A percentile compares a stretch with the other conserved stretches of the same genome.
phyloP scores from a whole-genome alignment of 441 rosid species.

The Corymbia calophylla region DNA sequence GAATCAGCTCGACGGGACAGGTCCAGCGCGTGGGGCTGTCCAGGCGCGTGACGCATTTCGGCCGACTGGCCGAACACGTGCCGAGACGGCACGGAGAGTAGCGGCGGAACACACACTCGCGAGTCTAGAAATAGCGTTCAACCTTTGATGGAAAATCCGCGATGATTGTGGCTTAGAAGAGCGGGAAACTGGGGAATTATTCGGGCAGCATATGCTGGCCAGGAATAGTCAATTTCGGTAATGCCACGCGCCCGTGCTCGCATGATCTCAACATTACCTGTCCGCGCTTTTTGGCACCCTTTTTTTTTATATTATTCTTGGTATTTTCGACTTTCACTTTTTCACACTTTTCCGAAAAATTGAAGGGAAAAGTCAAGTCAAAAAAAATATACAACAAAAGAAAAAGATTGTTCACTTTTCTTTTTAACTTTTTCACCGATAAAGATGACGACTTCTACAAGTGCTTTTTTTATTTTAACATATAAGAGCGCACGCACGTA shows the following conservation, averaged over 20 bases:
- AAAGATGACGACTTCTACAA: too few relatives aligned
- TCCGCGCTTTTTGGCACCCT: neutral
- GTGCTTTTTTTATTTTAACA: too few relatives aligned
- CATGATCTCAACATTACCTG: neutral
- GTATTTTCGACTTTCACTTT: neutral
- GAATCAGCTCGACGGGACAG: neutral
- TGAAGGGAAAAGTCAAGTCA: neutral
- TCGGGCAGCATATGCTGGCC: neutral
- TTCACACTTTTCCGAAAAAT: neutral
- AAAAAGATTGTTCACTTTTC: neutral
- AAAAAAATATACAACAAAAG: neutral
- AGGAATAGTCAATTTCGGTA: neutral
- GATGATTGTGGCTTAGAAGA: neutral
- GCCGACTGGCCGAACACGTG: accelerated
- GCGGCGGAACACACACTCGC: neutral
- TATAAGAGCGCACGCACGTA: too few relatives aligned
- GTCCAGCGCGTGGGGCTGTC: neutral
- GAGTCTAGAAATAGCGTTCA: neutral
- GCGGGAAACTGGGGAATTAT: neutral
- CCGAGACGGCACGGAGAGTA: neutral
- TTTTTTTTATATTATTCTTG: neutral
- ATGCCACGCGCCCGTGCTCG: neutral
- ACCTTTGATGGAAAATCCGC: neutral
- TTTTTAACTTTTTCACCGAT: neutral
- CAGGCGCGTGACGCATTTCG: neutral